Percentiles rank a stretch among this genome's conserved stretches.
Conservation (phyloP, 2,329 filamentous ascomycete genomes). For the Colletotrichum sp. region DNA sequence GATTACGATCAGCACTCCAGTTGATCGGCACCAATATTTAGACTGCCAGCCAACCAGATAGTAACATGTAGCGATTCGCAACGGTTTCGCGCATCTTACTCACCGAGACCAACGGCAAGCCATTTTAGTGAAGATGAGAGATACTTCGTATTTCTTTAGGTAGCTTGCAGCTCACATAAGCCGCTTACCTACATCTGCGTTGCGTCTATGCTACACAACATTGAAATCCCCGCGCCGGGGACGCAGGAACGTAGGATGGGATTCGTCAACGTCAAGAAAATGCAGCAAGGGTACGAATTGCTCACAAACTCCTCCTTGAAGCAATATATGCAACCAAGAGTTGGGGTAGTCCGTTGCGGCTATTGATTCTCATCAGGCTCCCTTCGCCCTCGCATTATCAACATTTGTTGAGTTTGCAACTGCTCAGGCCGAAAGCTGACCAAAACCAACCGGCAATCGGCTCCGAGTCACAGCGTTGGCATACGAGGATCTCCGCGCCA, state of each 20-base stretch:
- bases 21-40: neutral
- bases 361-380: neutral
- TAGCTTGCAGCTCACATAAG: neutral
- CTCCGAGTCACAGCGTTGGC: neutral
- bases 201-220: neutral
- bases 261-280: neutral
- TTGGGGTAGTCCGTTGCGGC: neutral
- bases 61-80: neutral
- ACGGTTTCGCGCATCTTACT: neutral
- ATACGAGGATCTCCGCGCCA: neutral
- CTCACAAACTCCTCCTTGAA: neutral
- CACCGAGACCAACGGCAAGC: neutral
- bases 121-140: neutral
- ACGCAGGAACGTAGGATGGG: neutral
- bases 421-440: neutral
- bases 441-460: neutral
- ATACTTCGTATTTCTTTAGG: neutral
- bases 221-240: neutral
- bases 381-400: neutral
- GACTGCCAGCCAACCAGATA: neutral
- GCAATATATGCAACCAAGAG: neutral
- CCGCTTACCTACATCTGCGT: neutral
- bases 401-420: neutral
- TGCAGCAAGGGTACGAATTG: neutral
- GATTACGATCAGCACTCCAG: neutral